These are phyloP conservation scores for Komagataella phaffii DNA, from an alignment of 805 yeast species.

Conservation along the genomic window DNA sequence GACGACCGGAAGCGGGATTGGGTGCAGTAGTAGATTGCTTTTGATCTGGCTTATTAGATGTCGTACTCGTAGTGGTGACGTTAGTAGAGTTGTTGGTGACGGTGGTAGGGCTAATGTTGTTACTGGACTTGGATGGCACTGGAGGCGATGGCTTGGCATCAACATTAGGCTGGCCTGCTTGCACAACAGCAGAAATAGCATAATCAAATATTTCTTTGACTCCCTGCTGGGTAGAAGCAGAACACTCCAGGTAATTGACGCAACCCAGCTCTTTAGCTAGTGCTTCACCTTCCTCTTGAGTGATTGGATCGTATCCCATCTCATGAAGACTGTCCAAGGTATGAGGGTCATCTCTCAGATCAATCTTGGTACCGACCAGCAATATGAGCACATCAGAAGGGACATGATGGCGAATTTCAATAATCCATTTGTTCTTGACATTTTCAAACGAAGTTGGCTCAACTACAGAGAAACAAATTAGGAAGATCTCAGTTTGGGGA, in stretches of 20 bases:
- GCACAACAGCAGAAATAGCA: slow-evolving; percentile 59
- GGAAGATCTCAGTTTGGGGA: slow-evolving; percentile 83
- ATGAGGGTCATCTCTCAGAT: slow-evolving; percentile 71
- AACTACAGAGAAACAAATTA: slow-evolving; percentile 76
- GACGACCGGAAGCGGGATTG: neutral
- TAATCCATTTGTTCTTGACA: slow-evolving; percentile 72
- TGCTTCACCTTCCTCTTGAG: slow-evolving; percentile 45
- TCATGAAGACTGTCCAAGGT: slow-evolving; percentile 56
- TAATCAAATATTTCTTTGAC: slow-evolving; percentile 75
- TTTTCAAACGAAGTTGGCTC: slow-evolving; percentile 72
- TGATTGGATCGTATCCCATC: slow-evolving; percentile 47
- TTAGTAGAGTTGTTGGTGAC: neutral
- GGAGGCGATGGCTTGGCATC: slow-evolving; percentile 24
- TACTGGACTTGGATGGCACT: slow-evolving; percentile 4
- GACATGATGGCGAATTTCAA: slow-evolving; percentile 78
- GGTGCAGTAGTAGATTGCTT: neutral
- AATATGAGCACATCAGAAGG: slow-evolving; percentile 56
- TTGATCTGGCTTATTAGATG: neutral
- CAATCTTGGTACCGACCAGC: slow-evolving; percentile 81
- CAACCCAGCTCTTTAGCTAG: slow-evolving; percentile 64
- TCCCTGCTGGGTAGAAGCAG: slow-evolving; percentile 82
- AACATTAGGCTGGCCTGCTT: slow-evolving; percentile 8
- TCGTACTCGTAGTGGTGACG: no score
- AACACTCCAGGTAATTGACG: slow-evolving; percentile 70
- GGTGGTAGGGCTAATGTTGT: neutral